Conservation (phyloP, 169 alveolate genomes). For the Cryptosporidium canis region DNA sequence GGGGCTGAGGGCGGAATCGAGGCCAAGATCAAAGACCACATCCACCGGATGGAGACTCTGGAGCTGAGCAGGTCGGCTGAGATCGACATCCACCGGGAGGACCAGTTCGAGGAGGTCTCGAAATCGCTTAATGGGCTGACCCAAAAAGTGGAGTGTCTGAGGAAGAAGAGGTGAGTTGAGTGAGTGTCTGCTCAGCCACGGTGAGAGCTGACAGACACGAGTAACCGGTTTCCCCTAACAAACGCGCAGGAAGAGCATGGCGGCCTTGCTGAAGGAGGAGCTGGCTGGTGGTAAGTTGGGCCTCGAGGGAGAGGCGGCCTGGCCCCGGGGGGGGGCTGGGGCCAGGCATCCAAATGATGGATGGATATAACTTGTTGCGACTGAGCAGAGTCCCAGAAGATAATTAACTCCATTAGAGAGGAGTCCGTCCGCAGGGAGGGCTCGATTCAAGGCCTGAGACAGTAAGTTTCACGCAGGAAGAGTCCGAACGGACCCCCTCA, state of each 20-base stretch:
- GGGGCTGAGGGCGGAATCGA: not conserved
- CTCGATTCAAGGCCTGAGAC: slow-evolving; percentile 7
- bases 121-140: slow-evolving; percentile 46
- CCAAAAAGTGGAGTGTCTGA: slow-evolving; percentile 25
- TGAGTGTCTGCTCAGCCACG: no score
- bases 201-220: no score
- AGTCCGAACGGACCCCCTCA: no score
- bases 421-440: slow-evolving; percentile 34
- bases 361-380: no score
- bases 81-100: slow-evolving; percentile 30
- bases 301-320: no score
- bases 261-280: not conserved
- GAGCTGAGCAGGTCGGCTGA: slow-evolving; percentile 20
- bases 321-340: no score
- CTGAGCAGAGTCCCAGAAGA: not conserved
- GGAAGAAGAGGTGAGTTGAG: slow-evolving; percentile 37
- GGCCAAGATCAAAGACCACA: slow-evolving; percentile 13
- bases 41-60: slow-evolving; percentile 1
- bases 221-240: no score
- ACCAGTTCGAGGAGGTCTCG: slow-evolving; percentile 43
- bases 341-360: no score
- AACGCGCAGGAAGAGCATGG: slow-evolving; percentile 9
- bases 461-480: no score
- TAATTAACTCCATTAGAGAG: not conserved
- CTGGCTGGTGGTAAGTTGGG: slow-evolving; percentile 11